Evolutionary conservation across 108 stramenopile genomes (phyloP).

Genomic region (Nitzschia sp.): DNA sequence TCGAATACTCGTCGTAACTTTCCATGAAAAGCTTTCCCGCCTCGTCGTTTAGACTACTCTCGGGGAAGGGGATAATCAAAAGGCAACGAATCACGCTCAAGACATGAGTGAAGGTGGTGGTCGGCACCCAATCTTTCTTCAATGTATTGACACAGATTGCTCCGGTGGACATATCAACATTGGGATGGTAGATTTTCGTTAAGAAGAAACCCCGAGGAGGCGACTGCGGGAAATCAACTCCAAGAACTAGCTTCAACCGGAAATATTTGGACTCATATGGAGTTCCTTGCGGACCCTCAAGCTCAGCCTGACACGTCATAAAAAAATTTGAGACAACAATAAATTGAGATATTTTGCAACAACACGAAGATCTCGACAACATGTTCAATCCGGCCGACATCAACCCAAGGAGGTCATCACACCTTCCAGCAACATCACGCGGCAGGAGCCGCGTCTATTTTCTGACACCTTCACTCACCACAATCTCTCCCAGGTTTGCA

Average conservation of each 20-base stretch:
- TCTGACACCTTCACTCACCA: too few species aligned
- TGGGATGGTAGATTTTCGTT: constrained; percentile 99
- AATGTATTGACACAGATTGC: constrained; percentile 99
- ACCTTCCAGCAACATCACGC: too few species aligned
- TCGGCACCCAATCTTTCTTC: constrained; percentile 94
- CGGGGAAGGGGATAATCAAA: constrained; percentile 98
- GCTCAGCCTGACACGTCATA: constrained; percentile 89
- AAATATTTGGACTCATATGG: constrained; percentile 95
- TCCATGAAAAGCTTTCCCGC: constrained; percentile 99
- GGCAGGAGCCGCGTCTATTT: too few species aligned
- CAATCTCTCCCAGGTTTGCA: constrained; percentile 66
- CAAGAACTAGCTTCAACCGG: constrained; percentile 91
- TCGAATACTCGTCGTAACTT: constrained; percentile 96
- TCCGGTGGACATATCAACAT: constrained; percentile 91
- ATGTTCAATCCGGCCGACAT: too few species aligned
- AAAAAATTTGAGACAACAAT: neutral
- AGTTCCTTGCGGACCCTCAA: constrained; percentile 93
- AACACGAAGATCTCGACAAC: neutral
- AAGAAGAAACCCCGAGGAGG: constrained; percentile 98
- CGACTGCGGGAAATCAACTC: constrained; percentile 84
- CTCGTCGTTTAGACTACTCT: constrained; percentile 97
- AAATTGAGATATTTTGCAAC: too few species aligned
- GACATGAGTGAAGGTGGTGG: constrained; percentile 90
- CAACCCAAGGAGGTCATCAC: too few species aligned
- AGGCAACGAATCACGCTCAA: constrained; percentile 98